These are phyloP conservation scores for Pterula multifida DNA, from an alignment of 1,284 basidiomycete genomes.

Conservation along the genomic window DNA sequence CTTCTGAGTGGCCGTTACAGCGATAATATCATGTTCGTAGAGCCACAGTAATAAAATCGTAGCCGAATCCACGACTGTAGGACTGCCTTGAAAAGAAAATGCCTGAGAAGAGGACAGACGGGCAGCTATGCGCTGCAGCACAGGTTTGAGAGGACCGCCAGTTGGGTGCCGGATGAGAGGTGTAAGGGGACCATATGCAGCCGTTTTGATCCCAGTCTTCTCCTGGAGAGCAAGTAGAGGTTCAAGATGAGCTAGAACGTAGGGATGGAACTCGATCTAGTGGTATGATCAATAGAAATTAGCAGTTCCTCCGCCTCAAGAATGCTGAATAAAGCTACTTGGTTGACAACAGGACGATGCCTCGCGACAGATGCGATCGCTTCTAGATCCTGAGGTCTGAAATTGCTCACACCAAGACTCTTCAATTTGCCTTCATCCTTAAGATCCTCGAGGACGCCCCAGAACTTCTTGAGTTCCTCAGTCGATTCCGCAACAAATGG, in stretches of 20 bases:
- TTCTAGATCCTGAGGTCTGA: conserved; percentile 37
- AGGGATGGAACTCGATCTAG: conserved; percentile 14
- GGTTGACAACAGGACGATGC: conserved; percentile 40
- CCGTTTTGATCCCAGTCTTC: conserved; percentile 11
- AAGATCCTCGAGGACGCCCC: conserved; percentile 22
- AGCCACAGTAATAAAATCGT: conserved; percentile 25
- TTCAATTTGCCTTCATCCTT: conserved; percentile 25
- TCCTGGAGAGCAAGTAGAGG: conserved; percentile 11
- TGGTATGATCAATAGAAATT: neutral
- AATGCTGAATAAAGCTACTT: conserved; percentile 20
- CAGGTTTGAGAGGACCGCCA: conserved; percentile 14
- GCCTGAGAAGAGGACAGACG: conserved; percentile 11
- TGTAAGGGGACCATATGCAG: conserved; percentile 12
- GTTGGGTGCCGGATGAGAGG: conserved; percentile 12
- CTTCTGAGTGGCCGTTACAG: conserved; percentile 31
- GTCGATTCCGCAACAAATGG: conserved; percentile 19
- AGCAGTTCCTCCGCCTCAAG: neutral
- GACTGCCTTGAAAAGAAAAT: neutral
- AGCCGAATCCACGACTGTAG: conserved; percentile 17
- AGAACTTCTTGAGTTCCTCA: conserved; percentile 18
- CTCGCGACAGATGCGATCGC: conserved; percentile 29
- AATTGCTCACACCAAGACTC: conserved; percentile 50
- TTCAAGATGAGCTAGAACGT: conserved; percentile 11
- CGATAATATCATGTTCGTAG: conserved; percentile 10
- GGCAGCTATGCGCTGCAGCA: conserved; percentile 19